Percentiles rank a stretch among this genome's conserved stretches.
phyloP scores from a whole-genome alignment of 306 rosid species.

The Gleditsia sinensis region DNA sequence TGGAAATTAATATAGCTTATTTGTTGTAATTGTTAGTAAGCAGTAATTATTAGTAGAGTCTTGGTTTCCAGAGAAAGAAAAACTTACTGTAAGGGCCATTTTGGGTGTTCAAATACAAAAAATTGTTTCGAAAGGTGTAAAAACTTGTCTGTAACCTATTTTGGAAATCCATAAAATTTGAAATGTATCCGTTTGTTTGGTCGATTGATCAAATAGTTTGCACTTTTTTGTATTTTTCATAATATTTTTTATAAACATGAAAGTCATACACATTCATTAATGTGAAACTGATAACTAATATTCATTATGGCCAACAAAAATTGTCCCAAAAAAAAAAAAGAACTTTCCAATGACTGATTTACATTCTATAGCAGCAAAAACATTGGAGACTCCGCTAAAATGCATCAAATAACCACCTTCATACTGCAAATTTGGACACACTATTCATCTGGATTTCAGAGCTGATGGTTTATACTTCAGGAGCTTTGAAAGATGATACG shows the following conservation, averaged over 20 bases:
- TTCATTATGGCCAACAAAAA: conserved; percentile 9
- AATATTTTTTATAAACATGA: too few relatives aligned
- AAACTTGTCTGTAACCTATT: neutral
- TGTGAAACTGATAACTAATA: too few relatives aligned
- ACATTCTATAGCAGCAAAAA: neutral
- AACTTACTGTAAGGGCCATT: neutral
- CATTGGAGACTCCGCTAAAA: neutral
- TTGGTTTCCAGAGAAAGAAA: conserved; percentile 3
- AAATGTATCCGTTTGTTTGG: too few relatives aligned
- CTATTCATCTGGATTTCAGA: neutral
- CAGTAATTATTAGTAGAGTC: conserved; percentile 28
- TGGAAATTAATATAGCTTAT: conserved; percentile 38
- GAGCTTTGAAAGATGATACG: conserved; percentile 7
- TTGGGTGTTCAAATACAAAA: neutral
- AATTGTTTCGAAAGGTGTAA: neutral
- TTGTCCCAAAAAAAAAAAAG: neutral
- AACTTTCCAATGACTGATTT: neutral
- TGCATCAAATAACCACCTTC: neutral
- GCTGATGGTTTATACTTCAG: neutral
- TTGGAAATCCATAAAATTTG: too few relatives aligned
- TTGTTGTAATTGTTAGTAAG: conserved; percentile 42
- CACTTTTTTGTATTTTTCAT: too few relatives aligned
- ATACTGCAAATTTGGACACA: neutral
- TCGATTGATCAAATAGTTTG: too few relatives aligned
- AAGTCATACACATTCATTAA: neutral